Base-by-base conservation (phyloP, 1,284 basidiomycete species). In the Apiotrichum brassicae region DNA sequence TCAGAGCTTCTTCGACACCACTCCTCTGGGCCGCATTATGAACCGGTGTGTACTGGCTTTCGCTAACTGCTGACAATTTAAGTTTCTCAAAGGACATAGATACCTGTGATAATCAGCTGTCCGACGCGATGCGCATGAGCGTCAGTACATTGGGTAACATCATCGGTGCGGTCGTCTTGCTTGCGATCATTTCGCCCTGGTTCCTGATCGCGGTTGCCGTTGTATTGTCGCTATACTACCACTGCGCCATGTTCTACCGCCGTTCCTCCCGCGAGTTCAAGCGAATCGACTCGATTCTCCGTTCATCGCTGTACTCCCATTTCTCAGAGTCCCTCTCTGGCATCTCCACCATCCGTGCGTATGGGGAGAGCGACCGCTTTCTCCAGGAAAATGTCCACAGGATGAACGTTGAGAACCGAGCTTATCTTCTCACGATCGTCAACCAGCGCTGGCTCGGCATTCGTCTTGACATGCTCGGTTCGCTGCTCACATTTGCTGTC, bases 1-100 rank as follows among this genome's bases (percentile, higher is more conserved):
- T 0, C 89, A 89, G 82, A 81, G 81, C 5, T 91, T 90, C 76
- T 92, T 90, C 63, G 90, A 93, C 65, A 90, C 87, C 0, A 91
- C 87, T 0, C 91, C 91, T 7, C 76, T 92, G 13, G 91, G 92
- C 13, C 84, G 91, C 14, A 36, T 36, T 13, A 35, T 45, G 35
- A 14, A 44, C 34, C 30, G 39, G 25, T 9, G 28, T 30, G 7
- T 14, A 30, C 14, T 30, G 28, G 28, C 7, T 8, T 7, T 7
- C 28, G 28, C 28, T 8, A 30, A 30, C 28, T 30, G 28, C 9
- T n/a, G 33, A 6, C 6, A 12, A 35, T 6, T 65, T 68, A 49
- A 57, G 68, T 25, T 66, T 70, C 52, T 54, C 59, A 14, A 70
- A 53, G 52, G 51, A 93, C 70, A 82, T 91, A 43, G 89, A 94